Conservation (phyloP, 139 green algal genomes). For the Chlamydomonas asymmetrica region DNA sequence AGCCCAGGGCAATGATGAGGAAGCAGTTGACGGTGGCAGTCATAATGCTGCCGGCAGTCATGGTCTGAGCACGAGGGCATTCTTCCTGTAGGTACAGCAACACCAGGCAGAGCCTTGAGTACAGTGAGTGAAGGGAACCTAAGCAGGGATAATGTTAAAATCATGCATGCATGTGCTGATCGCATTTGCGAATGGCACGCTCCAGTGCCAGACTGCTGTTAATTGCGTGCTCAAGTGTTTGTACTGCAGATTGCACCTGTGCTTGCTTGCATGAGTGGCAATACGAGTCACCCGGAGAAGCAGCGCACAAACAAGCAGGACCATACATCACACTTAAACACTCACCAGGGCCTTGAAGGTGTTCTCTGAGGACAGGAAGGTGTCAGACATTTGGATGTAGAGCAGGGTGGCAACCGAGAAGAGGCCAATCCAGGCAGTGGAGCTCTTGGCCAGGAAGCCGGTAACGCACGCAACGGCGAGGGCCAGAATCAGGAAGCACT, state of each 20-base stretch:
- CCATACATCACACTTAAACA: no score
- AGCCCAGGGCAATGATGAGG: slow-evolving; percentile 20
- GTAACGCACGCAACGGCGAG: background rate
- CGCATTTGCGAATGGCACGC: no score
- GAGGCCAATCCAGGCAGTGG: slow-evolving; percentile 7
- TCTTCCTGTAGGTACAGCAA: no score
- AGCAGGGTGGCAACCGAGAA: slow-evolving; percentile 20
- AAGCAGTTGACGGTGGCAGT: slow-evolving; percentile 23
- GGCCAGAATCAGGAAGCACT: slow-evolving; percentile 6
- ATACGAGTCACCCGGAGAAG: background rate
- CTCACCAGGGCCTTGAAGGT: background rate
- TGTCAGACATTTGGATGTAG: slow-evolving; percentile 32
- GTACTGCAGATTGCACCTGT: no score
- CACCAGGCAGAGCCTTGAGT: no score
- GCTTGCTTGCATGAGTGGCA: slow-evolving; percentile 18
- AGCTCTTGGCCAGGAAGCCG: slow-evolving; percentile 4
- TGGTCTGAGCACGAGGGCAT: slow-evolving; percentile 17
- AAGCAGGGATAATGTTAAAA: no score
- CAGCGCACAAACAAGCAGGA: no score
- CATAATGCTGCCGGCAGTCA: slow-evolving; percentile 27
- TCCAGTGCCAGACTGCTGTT: no score
- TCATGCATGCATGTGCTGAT: no score
- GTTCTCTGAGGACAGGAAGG: slow-evolving; percentile 12
- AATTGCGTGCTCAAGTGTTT: no score
- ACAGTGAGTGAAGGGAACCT: no score